Evolutionary conservation across 176 grass and related monocot species (phyloP).

Genomic region (Tuctoria greenei): DNA sequence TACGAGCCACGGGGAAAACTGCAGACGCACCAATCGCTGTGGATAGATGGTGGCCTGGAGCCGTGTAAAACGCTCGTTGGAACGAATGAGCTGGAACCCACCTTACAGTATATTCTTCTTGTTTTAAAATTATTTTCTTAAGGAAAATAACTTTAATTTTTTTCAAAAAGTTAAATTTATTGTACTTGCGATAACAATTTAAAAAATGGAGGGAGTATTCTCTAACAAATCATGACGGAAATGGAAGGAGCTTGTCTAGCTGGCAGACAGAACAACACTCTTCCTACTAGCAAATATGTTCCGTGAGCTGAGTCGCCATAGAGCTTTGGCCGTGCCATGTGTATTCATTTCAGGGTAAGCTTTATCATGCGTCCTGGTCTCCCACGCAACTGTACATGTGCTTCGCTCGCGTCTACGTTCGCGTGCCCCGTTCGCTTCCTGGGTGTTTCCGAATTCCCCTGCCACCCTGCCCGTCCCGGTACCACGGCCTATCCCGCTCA

Average conservation of each 20-base stretch:
- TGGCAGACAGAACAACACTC: background rate
- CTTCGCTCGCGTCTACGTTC: no score
- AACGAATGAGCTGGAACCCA: constrained; percentile 31
- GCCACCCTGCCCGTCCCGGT: background rate
- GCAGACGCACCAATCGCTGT: background rate
- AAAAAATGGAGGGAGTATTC: no score
- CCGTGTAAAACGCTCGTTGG: background rate
- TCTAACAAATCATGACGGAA: background rate
- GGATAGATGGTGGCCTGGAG: background rate
- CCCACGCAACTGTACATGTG: no score
- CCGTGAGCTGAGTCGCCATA: background rate
- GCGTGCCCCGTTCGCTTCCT: background rate
- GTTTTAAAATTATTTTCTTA: no score
- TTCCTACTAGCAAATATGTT: background rate
- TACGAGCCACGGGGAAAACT: background rate
- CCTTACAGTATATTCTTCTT: no score
- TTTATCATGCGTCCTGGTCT: background rate
- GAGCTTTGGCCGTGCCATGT: background rate
- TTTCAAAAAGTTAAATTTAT: no score
- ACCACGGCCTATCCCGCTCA: background rate
- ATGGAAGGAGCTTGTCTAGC: background rate
- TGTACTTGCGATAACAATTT: no score
- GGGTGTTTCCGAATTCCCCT: background rate
- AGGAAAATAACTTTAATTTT: no score
- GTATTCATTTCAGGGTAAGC: background rate